Evolutionary conservation across 2,329 filamentous ascomycete genomes (phyloP), one percentile per base, ranked within the genome.

Genomic region (Penicillium expansum): DNA sequence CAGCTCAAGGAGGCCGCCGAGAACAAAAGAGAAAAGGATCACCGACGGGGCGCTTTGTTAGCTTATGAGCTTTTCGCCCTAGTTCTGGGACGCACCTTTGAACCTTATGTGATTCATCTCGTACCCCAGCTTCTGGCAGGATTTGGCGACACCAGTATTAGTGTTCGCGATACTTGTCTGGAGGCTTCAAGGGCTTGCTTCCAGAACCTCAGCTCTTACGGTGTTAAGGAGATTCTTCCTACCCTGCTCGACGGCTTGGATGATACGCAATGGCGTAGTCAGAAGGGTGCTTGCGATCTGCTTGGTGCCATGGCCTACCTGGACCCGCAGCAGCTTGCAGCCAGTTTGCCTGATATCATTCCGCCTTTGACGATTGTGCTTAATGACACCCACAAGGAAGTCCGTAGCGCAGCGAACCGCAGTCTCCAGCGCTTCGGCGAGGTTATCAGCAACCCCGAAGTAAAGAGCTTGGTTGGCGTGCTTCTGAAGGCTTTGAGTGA

Each of bases 231-330:
- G 70, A 92, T 99, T 62, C 80, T 99, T 62, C 94, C 94, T 4
- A 96, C 90, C 13, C 83, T 99, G 8, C 83, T 99, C 2, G 87
- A 94, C 62, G 94, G 95, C 56, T 84, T 99, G 10, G 92, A 97
- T 62, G 94, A 99, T 62, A 86, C 90, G 52, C 93, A 97, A 74
- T 99, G 94, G 94, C 89, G 94, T 69, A 97, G 92, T 78, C 97
- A 99, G 77, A 96, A 96, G 78, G 94, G 95, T 66, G 94, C 94
- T 52, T 99, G 94, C 71, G 94, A 99, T 71, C 87, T 96, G 27
- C 83, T 99, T 14, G 94, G 94, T 72, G 94, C 94, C 61, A 99
- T 99, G 94, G 95, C 94, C 5, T 99, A 99, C 72, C 84, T 99
- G 32, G 94, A 97, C 72, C 93, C 95, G 8, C 90, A 97, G 63